Conservation (phyloP, 306 rosid genomes). For the Cucumis hystrix region DNA sequence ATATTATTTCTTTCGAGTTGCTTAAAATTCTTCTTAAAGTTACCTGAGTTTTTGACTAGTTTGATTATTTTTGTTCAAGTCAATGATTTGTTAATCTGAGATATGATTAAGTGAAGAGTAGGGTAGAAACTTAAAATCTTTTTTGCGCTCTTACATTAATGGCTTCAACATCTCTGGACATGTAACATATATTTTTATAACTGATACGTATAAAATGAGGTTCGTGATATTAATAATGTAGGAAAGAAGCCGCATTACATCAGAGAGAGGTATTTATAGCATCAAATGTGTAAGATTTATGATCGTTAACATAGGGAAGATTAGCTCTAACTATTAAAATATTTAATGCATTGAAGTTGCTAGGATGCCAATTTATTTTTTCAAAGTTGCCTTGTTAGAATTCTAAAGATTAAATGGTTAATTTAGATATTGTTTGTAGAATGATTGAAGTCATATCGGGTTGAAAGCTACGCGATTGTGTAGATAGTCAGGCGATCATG, state of each 20-base stretch:
- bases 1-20: not conserved
- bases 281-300: not conserved
- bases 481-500: too few species aligned
- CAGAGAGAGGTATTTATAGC: slow-evolving; percentile 63
- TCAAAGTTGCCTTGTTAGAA: not conserved
- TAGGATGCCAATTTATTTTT: not conserved
- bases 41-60: not conserved
- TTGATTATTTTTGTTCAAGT: not conserved
- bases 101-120: not conserved
- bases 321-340: not conserved
- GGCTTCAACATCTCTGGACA: slow-evolving; percentile 14
- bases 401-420: not conserved
- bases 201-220: slow-evolving; percentile 11
- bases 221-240: slow-evolving; percentile 23
- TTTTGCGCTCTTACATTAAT: slow-evolving; percentile 21
- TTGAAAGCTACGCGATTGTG: too few species aligned
- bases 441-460: too few species aligned
- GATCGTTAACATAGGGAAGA: not conserved
- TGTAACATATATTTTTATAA: slow-evolving; percentile 12
- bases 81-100: too few species aligned
- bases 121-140: not conserved
- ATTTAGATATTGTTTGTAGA: too few species aligned
- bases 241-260: slow-evolving; percentile 85
- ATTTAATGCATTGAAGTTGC: not conserved
- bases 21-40: not conserved